Base-by-base conservation (phyloP, 2,329 filamentous ascomycete species). In the Pyrenophora tritici-repentis region DNA sequence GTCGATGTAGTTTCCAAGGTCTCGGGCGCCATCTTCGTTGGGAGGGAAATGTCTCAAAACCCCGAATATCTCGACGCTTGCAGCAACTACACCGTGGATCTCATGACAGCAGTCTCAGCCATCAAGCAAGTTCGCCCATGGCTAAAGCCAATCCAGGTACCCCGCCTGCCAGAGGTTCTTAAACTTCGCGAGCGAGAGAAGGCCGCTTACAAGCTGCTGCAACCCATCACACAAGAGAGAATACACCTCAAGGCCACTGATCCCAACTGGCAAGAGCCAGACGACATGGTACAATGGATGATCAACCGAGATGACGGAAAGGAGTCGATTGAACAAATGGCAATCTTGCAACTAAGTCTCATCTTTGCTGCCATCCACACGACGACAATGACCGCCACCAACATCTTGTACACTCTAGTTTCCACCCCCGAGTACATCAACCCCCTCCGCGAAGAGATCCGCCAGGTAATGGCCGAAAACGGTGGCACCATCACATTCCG, bases 401-500 rank as follows among this genome's bases (percentile, higher is more conserved):
- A 67, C 32, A 68, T 67, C 3, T 34, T 73, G 12, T 72, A 70
- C 57, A 67, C 56, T 3, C 50, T 73, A 3, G 68, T 69, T 6
- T 58, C 57, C 4, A 60, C 54, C 2, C 72, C 75, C 1, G 75
- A 75, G 44, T 78, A 77, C 44, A 72, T 76, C 58, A 66, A 74
- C 37, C 78, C 75, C 34, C 26, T 78, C 35, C 16, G 73, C 58
- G 41, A 80, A 12, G 56, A 82, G 75, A 16, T 74, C 44, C 49
- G 73, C 59, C 33, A 76, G 48, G 55, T 76, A 75, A 14, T 64
- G 53, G 6, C 68, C 60, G 34, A 81, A 1, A 63, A 70, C 24
- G 59, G 49, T 32, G 70, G 68, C 8, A 50, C 59, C 3, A 63
- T 73, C 18, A 71, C 66, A 2, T 56, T 56, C 4, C 56, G 58